A percentile compares a stretch with the other conserved stretches of the same genome.
phyloP scores from a whole-genome alignment of 768 basidiomycete genomes.

The Trametes cinnabarina region DNA sequence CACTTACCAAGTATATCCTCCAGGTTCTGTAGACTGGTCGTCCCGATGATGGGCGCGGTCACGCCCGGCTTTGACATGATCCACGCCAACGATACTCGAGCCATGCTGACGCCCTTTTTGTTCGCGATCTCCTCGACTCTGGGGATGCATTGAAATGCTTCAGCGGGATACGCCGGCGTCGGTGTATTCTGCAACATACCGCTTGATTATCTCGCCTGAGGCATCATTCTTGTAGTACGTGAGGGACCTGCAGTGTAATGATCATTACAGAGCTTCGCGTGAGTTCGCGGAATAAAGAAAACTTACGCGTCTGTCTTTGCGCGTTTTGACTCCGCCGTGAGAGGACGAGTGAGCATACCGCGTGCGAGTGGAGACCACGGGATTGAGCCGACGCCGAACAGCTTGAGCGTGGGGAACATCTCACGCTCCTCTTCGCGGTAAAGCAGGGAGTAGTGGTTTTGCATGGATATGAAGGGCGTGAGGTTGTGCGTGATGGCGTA shows the following conservation, averaged over 20 bases:
- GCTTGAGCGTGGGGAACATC: conserved; percentile 50
- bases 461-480: conserved; percentile 63
- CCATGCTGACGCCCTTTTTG: conserved; percentile 41
- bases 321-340: conserved; percentile 25
- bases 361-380: conserved; percentile 41
- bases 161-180: too few species aligned
- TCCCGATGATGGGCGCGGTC: conserved; percentile 43
- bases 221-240: conserved; percentile 2
- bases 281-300: too few species aligned
- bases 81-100: conserved; percentile 41
- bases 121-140: conserved; percentile 42
- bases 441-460: conserved; percentile 54
- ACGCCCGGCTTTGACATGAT: conserved; percentile 29
- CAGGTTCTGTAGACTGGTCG: conserved; percentile 36
- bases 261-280: not conserved
- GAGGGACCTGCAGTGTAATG: conserved; percentile 3
- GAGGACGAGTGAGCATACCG: conserved; percentile 34
- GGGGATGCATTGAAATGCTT: not conserved
- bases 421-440: conserved; percentile 64
- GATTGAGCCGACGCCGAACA: conserved; percentile 38
- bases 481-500: conserved; percentile 41
- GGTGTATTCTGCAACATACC: not conserved
- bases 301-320: conserved; percentile 26
- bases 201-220: conserved; percentile 13
- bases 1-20: conserved; percentile 35